Base-by-base conservation (phyloP, 1,139 yeast species). In the Saccharomyces hybrid region DNA sequence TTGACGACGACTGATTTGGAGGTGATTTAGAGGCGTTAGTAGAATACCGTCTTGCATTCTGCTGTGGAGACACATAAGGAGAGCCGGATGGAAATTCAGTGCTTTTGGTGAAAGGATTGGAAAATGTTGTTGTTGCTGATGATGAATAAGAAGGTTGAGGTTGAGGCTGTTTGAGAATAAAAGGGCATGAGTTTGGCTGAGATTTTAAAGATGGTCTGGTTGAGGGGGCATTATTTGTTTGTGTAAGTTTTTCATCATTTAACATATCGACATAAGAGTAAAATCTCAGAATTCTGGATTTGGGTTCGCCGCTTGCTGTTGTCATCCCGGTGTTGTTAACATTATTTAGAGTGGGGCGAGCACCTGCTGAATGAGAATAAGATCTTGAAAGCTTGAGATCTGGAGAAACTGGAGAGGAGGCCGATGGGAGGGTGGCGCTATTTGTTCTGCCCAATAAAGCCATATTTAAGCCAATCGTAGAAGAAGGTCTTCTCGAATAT, bases 241-340 rank as follows among this genome's bases (percentile, higher is more conserved):
- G 63, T 60, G 71, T 67, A 76, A 87, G 65, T 54, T 67, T 64
- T 66, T 85, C 90, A 64, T 78, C 82, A 61, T 75, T 79, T 58
- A 87, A 78, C 78, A 88, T 79, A 63, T 88, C 96, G 3, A 93
- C 95, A 68, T 85, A 88, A 3, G 91, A 84, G 66, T 82, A 86
- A 68, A 87, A 87, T 50, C 83, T 80, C 47, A 86, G 74, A 2
- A 58, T 58, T 14, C 44, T 38, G 12, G 24, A 16, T 12, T 38
- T 38, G 2, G 44, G 44, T 38, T 38, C 44, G 6, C 44, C 44
- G 11, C 57, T 60, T 26, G 59, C 50, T 21, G 56, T 48, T 7
- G 44, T 26, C 52, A 52, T 21, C 14, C 48, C 16, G 38, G 16
- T 2, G 51, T 42, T 55, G 42, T 42, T 54, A 44, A 26, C 50